phyloP scores from a whole-genome alignment of 1,284 basidiomycete genomes.

The Boletellus dicymbophilus region DNA sequence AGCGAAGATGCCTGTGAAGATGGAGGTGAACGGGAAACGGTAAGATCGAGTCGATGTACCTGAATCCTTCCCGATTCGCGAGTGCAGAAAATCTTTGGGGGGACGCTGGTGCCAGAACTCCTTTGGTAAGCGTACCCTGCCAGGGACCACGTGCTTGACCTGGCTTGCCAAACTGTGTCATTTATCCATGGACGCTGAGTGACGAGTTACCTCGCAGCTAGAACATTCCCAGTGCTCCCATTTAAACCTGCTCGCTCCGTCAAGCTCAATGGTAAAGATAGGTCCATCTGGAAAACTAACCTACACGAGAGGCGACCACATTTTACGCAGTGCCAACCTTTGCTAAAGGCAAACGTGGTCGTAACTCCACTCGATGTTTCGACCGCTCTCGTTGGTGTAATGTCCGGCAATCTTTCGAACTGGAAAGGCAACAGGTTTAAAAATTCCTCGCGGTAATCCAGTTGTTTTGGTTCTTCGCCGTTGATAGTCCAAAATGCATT shows the following conservation, averaged over 20 bases:
- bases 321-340: slow-evolving; percentile 64
- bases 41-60: slow-evolving; percentile 7
- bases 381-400: slow-evolving; percentile 30
- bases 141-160: slow-evolving; percentile 12
- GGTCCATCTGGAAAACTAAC: no score
- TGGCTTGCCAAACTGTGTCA: slow-evolving; percentile 9
- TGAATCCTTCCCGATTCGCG: slow-evolving; percentile 31
- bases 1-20: slow-evolving; percentile 34
- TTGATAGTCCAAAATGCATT: slow-evolving; percentile 50
- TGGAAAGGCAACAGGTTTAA: slow-evolving; percentile 34
- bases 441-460: slow-evolving; percentile 52
- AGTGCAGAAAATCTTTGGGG: slow-evolving; percentile 26
- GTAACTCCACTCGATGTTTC: slow-evolving; percentile 37
- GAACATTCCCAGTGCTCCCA: slow-evolving; percentile 76
- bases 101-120: slow-evolving; percentile 44
- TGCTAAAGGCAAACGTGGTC: slow-evolving; percentile 56
- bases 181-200: neutral
- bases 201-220: slow-evolving; percentile 38
- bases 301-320: slow-evolving; percentile 76
- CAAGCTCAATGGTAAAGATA: no score
- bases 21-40: neutral
- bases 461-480: slow-evolving; percentile 31
- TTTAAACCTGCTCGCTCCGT: slow-evolving; percentile 48
- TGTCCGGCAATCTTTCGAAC: slow-evolving; percentile 34
- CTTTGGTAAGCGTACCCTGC: slow-evolving; percentile 33